Evolutionary conservation across 2,329 filamentous ascomycete species (phyloP), one percentile per base, ranked within the genome.

Genomic region (Lachnum nothofagi): DNA sequence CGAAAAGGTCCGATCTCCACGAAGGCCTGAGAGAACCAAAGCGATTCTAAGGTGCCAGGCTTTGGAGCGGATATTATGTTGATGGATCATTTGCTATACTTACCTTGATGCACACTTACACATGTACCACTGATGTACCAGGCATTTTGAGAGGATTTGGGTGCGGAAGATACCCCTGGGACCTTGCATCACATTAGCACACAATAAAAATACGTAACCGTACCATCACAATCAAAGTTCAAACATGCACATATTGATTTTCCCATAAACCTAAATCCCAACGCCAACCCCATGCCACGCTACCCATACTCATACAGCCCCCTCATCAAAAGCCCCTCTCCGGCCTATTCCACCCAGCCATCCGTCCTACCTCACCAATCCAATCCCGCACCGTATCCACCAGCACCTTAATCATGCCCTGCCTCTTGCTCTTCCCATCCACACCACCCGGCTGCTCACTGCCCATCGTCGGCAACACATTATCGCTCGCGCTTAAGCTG

Each of bases 391-490:
- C 68, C 19, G 70, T 73, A 61, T 85, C 81, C 17, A 86, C 79
- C 9, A 85, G 64, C 1, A 80, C 76, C 65, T 86, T 86, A 46
- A 82, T 73, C 75, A 86, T 79, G 4, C 82, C 82, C 60, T 84
- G 80, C 12, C 79, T 75, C 64, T 75, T 77, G 48, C 71, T 70
- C 43, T 73, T 69, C 4, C 68, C 65, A 20, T 71, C 72, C 10
- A 68, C 70, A 7, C 70, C 56, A 2, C 60, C 60, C 29, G 60
- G 49, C 44, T 77, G 74, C 55, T 90, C 86, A 41, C 81, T 88
- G 10, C 89, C 88, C 79, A 96, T 96, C 6, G 85, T 94, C 0
- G 93, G 93, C 44, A 98, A 72, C 3, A 97, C 88, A 64, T 97
- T 97, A 65, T 98, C 93, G 46, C 90, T 89, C 0, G 93, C 93